Evolutionary conservation across 805 yeast species (phyloP), one percentile per base, ranked within the genome.

Genomic region (Candida alai): DNA sequence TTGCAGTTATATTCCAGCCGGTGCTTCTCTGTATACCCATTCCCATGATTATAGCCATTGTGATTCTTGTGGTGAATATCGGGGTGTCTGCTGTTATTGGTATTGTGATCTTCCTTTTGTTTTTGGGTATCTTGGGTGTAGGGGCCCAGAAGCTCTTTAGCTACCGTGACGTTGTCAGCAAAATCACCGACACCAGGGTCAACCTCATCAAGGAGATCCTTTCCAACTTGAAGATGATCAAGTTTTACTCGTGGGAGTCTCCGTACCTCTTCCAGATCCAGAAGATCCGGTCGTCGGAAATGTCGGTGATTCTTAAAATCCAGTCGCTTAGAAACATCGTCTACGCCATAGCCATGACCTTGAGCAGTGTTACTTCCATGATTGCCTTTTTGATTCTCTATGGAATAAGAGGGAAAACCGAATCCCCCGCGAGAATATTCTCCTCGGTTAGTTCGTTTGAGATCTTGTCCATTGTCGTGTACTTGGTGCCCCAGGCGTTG

Each of bases 171-270:
- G 51, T 56, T 13, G 77, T 83, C 8, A 74, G 74, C 38, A 59
- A 58, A 3, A 70, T 62, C 48, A 87, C 95, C 2, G 96, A 87
- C 53, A 56, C 62, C 13, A 76, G 96, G 49, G 83, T 87, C 15
- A 68, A 74, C 24, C 63, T 74, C 26, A 77, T 85, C 54, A 78
- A 83, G 41, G 96, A 87, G 53, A 72, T 85, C 24, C 62, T 88
- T 41, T 76, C 73, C 49, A 76, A 81, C 42, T 73, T 88, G 70
- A 84, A 84, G 48, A 72, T 80, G 56, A 83, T 88, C 54, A 87
- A 88, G 60, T 82, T 73, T 53, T 87, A 86, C 53, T 84, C 93
- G 1, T 87, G 95, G 95, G 96, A 87, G 58, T 63, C 64, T 26
- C 86, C 95, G 0, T 88, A 84, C 51, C 66, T 67, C 30, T 51